phyloP scores from a whole-genome alignment of 305 asterid species.

The Fraxinus paxiana region DNA sequence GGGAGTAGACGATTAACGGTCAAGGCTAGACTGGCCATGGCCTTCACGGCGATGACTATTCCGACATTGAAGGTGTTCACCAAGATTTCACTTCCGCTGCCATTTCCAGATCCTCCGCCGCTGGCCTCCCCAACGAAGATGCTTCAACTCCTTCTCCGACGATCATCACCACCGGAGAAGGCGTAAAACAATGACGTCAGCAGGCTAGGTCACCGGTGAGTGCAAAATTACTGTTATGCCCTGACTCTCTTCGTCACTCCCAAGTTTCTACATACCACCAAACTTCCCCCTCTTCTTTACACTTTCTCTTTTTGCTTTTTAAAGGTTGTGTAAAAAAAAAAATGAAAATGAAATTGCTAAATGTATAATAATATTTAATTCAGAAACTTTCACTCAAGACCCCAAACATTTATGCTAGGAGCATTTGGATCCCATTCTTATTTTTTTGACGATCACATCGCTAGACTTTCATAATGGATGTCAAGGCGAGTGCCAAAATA shows the following conservation, averaged over 20 bases:
- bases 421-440: neutral
- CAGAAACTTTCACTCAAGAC: neutral
- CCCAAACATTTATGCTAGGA: neutral
- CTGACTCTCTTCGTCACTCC: slow-evolving; percentile 37
- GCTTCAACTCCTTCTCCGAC: slow-evolving; percentile 34
- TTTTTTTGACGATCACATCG: neutral
- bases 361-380: too few relatives aligned
- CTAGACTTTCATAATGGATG: neutral
- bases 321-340: neutral
- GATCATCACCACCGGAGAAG: slow-evolving; percentile 56
- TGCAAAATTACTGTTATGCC: slow-evolving; percentile 29
- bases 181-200: slow-evolving; percentile 37
- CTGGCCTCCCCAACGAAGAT: slow-evolving; percentile 42
- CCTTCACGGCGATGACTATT: slow-evolving; percentile 50
- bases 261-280: slow-evolving; percentile 37
- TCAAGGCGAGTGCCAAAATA: neutral
- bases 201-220: slow-evolving; percentile 20
- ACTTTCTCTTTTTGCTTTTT: slow-evolving; percentile 27
- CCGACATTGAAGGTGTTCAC: slow-evolving; percentile 47
- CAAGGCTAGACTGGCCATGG: slow-evolving; percentile 51
- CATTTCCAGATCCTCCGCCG: slow-evolving; percentile 16
- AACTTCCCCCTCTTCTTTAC: slow-evolving; percentile 27
- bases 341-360: neutral
- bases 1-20: slow-evolving; percentile 49
- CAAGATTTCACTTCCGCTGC: slow-evolving; percentile 28